Evolutionary conservation across 306 rosid species (phyloP).

Genomic region (Mucuna pruriens): DNA sequence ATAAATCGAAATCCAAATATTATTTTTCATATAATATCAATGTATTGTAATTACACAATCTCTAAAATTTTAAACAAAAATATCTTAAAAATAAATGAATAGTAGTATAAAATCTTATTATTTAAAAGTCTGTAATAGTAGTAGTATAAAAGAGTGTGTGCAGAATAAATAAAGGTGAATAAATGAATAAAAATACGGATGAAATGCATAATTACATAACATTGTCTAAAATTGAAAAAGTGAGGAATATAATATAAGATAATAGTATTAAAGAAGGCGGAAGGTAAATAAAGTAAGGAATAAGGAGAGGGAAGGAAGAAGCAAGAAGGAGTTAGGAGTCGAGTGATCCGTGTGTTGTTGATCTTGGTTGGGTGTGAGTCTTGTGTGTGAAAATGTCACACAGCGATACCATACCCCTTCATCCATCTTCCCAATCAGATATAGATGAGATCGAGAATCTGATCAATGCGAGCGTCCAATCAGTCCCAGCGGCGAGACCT

Average conservation of each 20-base stretch:
- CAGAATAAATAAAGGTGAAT: too few species aligned
- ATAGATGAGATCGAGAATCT: slow-evolving; percentile 99
- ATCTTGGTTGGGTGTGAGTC: neutral
- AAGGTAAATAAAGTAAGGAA: neutral
- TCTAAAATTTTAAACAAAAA: too few species aligned
- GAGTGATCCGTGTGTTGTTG: neutral
- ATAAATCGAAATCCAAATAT: too few species aligned
- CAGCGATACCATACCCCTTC: slow-evolving; percentile 89
- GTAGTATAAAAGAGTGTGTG: too few species aligned
- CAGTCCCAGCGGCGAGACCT: slow-evolving; percentile 71
- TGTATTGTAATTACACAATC: too few species aligned
- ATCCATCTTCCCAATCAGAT: slow-evolving; percentile 91
- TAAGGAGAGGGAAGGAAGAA: neutral
- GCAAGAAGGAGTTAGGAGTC: neutral
- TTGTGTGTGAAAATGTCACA: slow-evolving; percentile 68
- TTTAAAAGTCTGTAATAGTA: too few species aligned
- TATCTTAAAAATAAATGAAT: too few species aligned
- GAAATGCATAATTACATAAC: too few species aligned
- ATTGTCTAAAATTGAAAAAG: too few species aligned
- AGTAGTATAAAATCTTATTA: too few species aligned
- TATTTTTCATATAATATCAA: too few species aligned
- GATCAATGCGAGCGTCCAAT: slow-evolving; percentile 69
- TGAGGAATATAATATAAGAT: neutral
- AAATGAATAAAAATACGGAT: too few species aligned
- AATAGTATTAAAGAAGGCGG: neutral